Evolutionary conservation across 2,329 filamentous ascomycete genomes (phyloP).

Genomic region (Acarospora socialis): DNA sequence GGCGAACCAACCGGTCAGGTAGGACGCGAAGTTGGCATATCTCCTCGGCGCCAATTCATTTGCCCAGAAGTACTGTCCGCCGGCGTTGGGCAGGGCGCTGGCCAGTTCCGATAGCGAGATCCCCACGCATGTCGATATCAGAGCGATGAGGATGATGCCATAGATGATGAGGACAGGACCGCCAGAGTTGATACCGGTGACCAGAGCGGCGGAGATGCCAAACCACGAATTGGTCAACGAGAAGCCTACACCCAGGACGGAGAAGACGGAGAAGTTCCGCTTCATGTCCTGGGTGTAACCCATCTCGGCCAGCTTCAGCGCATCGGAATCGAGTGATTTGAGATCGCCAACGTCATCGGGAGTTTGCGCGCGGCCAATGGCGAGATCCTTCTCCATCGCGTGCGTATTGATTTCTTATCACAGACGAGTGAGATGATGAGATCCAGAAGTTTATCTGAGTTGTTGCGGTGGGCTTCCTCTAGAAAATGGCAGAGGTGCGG

Average conservation of each 20-base stretch:
- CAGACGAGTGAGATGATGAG: too few relatives aligned
- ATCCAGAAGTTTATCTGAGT: too few relatives aligned
- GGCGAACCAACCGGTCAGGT: slow-evolving; percentile 37
- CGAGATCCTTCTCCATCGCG: too few relatives aligned
- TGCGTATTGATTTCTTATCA: too few relatives aligned
- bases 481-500: too few relatives aligned
- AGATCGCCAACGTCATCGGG: slow-evolving; percentile 2
- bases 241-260: slow-evolving; percentile 36
- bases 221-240: slow-evolving; percentile 39
- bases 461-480: too few relatives aligned
- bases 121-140: slow-evolving; percentile 33
- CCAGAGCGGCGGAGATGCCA: slow-evolving; percentile 34
- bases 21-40: slow-evolving; percentile 32
- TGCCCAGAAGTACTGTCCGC: slow-evolving; percentile 39
- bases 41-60: slow-evolving; percentile 33
- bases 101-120: slow-evolving; percentile 34
- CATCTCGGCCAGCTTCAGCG: slow-evolving; percentile 32
- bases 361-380: too few relatives aligned
- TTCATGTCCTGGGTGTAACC: slow-evolving; percentile 35
- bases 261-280: slow-evolving; percentile 35
- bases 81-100: slow-evolving; percentile 36
- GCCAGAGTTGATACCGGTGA: slow-evolving; percentile 37
- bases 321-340: slow-evolving; percentile 22
- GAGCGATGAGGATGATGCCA: slow-evolving; percentile 32
- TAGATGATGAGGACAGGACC: slow-evolving; percentile 36